Conservation (phyloP, 2,329 filamentous ascomycete species). For the Erysiphe neolycopersici region DNA sequence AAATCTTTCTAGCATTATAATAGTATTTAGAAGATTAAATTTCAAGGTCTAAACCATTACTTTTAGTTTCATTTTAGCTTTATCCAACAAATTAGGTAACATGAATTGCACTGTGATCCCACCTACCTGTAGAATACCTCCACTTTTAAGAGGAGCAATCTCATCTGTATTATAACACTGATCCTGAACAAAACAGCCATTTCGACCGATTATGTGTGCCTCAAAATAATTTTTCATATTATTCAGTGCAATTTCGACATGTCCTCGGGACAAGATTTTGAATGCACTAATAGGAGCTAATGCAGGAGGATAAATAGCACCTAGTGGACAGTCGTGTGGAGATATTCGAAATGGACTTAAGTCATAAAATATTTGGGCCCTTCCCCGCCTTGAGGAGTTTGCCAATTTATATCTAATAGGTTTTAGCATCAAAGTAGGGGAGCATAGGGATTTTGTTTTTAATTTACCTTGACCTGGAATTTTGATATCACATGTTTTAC, state of each 20-base stretch:
- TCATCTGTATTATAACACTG: constrained; percentile 24
- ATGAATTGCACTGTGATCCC: constrained; percentile 41
- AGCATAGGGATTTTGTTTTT: background rate
- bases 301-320: constrained; percentile 41
- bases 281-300: constrained; percentile 33
- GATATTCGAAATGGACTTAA: constrained; percentile 26
- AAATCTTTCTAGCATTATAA: no score
- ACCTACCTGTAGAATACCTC: constrained; percentile 44
- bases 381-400: constrained; percentile 77
- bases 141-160: constrained; percentile 31
- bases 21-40: no score
- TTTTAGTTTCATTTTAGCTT: no score
- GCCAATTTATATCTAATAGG: constrained; percentile 65
- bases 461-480: constrained; percentile 42
- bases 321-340: constrained; percentile 33
- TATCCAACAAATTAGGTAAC: constrained; percentile 24
- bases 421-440: constrained; percentile 1
- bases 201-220: constrained; percentile 27
- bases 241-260: constrained; percentile 48
- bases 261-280: constrained; percentile 46
- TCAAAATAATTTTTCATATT: constrained; percentile 35
- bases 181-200: constrained; percentile 43
- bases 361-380: constrained; percentile 48
- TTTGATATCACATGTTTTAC: constrained; percentile 99
- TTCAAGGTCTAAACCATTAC: no score